Percentiles rank a stretch among this genome's conserved stretches.
Conservation (phyloP, 2,329 filamentous ascomycete genomes). For the Colletotrichum noveboracense region DNA sequence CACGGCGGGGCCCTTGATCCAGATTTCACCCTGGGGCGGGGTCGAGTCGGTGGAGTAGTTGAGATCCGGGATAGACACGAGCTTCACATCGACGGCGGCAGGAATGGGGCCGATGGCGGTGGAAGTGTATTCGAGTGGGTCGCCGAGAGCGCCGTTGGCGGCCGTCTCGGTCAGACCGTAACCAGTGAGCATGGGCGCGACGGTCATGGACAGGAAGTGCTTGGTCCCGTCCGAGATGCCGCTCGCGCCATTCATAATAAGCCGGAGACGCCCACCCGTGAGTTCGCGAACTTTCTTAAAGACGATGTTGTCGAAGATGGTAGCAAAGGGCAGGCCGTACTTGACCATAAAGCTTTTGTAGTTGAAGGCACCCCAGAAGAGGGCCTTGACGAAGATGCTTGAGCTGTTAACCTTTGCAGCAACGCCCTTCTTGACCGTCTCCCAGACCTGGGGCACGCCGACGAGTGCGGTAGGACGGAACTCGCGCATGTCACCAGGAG, state of each 20-base stretch:
- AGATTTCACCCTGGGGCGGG: constrained; percentile 90
- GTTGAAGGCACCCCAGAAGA: constrained; percentile 76
- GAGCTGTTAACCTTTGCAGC: constrained; percentile 77
- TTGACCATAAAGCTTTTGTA: constrained; percentile 64
- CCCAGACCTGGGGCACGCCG: constrained; percentile 96
- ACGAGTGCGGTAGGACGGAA: constrained; percentile 89
- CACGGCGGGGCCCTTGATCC: constrained; percentile 80
- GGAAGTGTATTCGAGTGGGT: constrained; percentile 84
- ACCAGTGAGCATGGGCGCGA: constrained; percentile 92
- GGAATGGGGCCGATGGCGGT: constrained; percentile 79
- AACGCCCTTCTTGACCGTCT: constrained; percentile 96
- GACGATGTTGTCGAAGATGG: constrained; percentile 78
- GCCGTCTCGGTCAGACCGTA: constrained; percentile 96
- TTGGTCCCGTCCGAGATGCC: constrained; percentile 88
- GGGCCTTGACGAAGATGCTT: constrained; percentile 70
- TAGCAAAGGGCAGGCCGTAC: constrained; percentile 68
- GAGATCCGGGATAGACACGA: constrained; percentile 89
- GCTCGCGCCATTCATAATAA: constrained; percentile 94
- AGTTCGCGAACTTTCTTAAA: constrained; percentile 92
- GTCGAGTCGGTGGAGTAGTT: constrained; percentile 78
- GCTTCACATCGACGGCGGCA: constrained; percentile 82
- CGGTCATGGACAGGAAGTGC: constrained; percentile 87
- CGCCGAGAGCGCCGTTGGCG: constrained; percentile 81
- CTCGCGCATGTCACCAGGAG: constrained; percentile 91
- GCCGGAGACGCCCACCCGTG: constrained; percentile 85